Evolutionary conservation across 106 monocot genomes (phyloP).

Genomic region (Dendrobium chrysotoxum): DNA sequence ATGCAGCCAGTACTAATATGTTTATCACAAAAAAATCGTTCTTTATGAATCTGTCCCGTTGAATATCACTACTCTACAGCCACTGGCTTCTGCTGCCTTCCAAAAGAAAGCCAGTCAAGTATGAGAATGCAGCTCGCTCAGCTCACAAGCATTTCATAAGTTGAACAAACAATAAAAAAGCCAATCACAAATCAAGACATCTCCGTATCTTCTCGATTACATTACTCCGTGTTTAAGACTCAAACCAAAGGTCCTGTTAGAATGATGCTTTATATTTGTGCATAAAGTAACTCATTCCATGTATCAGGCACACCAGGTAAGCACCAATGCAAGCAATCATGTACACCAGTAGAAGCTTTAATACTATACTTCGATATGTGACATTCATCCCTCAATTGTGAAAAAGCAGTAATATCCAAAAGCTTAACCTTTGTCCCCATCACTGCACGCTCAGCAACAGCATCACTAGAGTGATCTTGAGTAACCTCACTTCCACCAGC

Average conservation of each 20-base stretch:
- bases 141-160: not conserved
- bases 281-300: conserved; percentile 86
- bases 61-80: not conserved
- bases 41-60: not conserved
- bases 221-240: not conserved
- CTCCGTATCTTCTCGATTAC: not conserved
- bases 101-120: not conserved
- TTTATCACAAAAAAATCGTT: not conserved
- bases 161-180: not conserved
- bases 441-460: conserved; percentile 37
- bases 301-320: conserved; percentile 91
- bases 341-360: conserved; percentile 29
- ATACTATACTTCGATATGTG: conserved; percentile 67
- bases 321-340: conserved; percentile 96
- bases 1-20: not conserved
- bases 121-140: not conserved
- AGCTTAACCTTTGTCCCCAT: conserved; percentile 68
- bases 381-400: conserved; percentile 72
- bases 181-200: not conserved
- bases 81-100: not conserved
- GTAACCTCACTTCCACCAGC: conserved; percentile 48
- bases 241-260: not conserved
- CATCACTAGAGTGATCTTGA: conserved; percentile 50
- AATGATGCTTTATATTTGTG: conserved; percentile 39
- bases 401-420: conserved; percentile 81